These are phyloP conservation scores for Termitomyces sp. DNA, from an alignment of 768 basidiomycete species.

Conservation along the genomic window DNA sequence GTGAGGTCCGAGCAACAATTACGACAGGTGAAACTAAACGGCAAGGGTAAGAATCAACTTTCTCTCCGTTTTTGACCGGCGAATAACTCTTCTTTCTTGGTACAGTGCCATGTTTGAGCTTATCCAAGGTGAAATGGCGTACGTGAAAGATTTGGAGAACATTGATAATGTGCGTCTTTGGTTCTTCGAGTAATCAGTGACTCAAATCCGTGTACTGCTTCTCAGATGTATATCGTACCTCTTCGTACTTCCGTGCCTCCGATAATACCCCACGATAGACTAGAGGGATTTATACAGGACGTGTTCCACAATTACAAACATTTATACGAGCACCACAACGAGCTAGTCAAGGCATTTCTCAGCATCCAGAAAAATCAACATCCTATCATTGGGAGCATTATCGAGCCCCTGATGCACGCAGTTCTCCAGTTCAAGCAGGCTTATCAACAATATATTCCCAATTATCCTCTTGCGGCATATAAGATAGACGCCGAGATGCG, in stretches of 20 bases:
- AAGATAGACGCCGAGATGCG: conserved; percentile 84
- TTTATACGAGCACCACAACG: conserved; percentile 66
- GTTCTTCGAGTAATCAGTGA: not conserved
- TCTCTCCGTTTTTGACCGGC: not conserved
- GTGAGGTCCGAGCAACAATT: conserved; percentile 55
- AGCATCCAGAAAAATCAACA: conserved; percentile 86
- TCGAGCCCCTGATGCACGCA: conserved; percentile 80
- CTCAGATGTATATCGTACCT: conserved; percentile 79
- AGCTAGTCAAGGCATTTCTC: conserved; percentile 72
- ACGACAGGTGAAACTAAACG: conserved; percentile 74
- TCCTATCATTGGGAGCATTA: conserved; percentile 71
- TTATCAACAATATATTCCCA: conserved; percentile 88
- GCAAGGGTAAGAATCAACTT: conserved; percentile 58
- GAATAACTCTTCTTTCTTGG: conserved; percentile 12
- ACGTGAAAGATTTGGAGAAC: conserved; percentile 86
- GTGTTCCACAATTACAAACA: conserved; percentile 87
- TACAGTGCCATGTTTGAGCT: conserved; percentile 85
- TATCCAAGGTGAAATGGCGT: conserved; percentile 93
- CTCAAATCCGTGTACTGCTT: not conserved
- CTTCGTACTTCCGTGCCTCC: conserved; percentile 74
- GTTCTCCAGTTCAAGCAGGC: conserved; percentile 88
- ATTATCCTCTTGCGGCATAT: conserved; percentile 88
- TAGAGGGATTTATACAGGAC: conserved; percentile 75
- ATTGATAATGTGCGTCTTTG: conserved; percentile 53
- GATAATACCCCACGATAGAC: conserved; percentile 63